A percentile compares a stretch with the other conserved stretches of the same genome.
Evolutionary conservation across 345 rosid species (phyloP).

Genomic region (Brassica carinata): DNA sequence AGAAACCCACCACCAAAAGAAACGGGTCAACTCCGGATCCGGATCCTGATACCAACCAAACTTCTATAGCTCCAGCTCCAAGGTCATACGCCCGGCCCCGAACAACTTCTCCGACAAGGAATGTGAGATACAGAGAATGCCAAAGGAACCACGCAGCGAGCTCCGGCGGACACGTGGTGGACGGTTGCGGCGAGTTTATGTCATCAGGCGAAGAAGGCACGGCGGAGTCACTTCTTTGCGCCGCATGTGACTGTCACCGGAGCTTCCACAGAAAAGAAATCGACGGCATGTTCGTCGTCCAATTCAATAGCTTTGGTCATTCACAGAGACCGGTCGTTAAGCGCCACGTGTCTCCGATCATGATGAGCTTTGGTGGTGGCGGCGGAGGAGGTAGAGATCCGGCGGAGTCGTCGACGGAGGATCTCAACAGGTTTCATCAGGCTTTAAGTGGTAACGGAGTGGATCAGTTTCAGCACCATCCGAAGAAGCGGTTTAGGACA

Average conservation of each 20-base stretch:
- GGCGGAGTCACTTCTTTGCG: constrained; percentile 55
- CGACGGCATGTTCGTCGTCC: constrained; percentile 43
- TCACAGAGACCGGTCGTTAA: constrained; percentile 9
- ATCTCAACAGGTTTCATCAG: constrained; percentile 49
- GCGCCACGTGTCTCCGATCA: constrained; percentile 48
- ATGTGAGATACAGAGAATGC: constrained; percentile 63
- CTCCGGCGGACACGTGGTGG: constrained; percentile 62
- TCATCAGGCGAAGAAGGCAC: constrained; percentile 63
- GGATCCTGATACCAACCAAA: constrained; percentile 12
- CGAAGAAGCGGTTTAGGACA: constrained; percentile 64
- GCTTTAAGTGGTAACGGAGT: constrained; percentile 25
- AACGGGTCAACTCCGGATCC: constrained; percentile 40
- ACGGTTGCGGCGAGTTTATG: constrained; percentile 91
- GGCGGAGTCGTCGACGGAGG: constrained; percentile 47
- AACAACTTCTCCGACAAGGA: constrained; percentile 23
- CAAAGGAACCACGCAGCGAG: constrained; percentile 76
- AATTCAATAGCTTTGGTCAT: constrained; percentile 27
- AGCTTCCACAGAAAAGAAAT: constrained; percentile 69
- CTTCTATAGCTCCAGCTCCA: constrained; percentile 28
- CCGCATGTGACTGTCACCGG: constrained; percentile 77
- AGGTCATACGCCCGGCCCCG: constrained; percentile 45
- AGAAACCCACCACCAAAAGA: constrained; percentile 41
- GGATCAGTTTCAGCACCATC: constrained; percentile 33
- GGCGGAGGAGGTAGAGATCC: constrained; percentile 35
- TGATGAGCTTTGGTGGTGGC: constrained; percentile 69